Conservation (phyloP, 257 asterid species). For the Verbena officinalis region DNA sequence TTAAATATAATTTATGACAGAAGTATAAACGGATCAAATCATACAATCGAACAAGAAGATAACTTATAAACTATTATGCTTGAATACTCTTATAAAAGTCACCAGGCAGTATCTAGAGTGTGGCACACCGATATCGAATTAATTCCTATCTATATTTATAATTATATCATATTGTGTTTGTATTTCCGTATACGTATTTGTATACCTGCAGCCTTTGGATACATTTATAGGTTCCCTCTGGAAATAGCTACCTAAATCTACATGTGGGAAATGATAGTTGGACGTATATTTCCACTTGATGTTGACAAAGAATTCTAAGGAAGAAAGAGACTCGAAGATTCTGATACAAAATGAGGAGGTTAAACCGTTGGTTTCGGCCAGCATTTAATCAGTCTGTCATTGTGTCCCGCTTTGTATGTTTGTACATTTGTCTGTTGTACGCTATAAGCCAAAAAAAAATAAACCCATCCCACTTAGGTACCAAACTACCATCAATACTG, state of each 20-base stretch:
- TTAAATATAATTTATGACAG: no score
- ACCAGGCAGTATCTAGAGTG: no score
- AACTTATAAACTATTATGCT: no score
- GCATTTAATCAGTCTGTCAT: conserved; percentile 20
- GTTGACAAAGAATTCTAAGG: conserved; percentile 9
- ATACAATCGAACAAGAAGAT: background rate
- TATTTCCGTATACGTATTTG: no score
- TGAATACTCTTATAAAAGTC: no score
- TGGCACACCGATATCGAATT: no score
- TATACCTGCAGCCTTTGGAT: no score
- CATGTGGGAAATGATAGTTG: background rate
- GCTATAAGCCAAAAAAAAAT: background rate
- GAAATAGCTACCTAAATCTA: background rate
- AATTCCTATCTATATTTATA: no score
- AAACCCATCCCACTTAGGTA: conserved; percentile 8
- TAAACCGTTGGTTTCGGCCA: background rate
- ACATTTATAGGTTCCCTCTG: no score
- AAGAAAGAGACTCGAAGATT: conserved; percentile 19
- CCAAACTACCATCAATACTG: no score
- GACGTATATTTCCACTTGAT: background rate
- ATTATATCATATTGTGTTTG: no score
- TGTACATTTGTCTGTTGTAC: background rate
- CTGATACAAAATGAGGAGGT: background rate
- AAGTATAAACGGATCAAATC: no score
- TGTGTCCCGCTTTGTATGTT: conserved; percentile 13